These are phyloP conservation scores for Diplocarpon mali DNA, from an alignment of 2,329 filamentous ascomycete genomes.

Conservation along the genomic window DNA sequence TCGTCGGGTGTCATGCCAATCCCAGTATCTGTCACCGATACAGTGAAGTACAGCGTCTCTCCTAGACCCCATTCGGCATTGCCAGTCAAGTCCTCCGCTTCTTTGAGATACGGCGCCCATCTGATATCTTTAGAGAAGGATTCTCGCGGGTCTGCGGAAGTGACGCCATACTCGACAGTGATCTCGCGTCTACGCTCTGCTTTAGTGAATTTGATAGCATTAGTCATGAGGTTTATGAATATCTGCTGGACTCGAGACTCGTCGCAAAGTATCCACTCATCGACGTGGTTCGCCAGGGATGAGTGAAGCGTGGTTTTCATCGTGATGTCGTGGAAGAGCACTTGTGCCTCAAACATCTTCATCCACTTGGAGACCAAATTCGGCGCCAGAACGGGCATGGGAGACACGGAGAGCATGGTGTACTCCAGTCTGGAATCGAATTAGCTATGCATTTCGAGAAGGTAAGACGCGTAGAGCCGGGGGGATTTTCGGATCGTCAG, in stretches of 20 bases:
- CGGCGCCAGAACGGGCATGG: constrained; percentile 52
- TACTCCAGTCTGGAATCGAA: constrained; percentile 44
- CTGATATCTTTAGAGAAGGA: constrained; percentile 11
- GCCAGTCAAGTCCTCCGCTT: constrained; percentile 11
- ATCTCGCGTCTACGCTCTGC: constrained; percentile 47
- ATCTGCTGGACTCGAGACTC: constrained; percentile 68
- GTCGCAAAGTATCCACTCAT: constrained; percentile 60
- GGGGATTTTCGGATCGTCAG: too few relatives aligned
- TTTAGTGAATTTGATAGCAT: constrained; percentile 75
- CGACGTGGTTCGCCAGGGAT: constrained; percentile 43
- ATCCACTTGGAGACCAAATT: constrained; percentile 54
- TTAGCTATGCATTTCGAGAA: too few relatives aligned
- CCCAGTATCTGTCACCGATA: constrained; percentile 67
- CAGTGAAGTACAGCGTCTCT: constrained; percentile 54
- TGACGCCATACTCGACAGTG: constrained; percentile 28
- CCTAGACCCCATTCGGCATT: constrained; percentile 26
- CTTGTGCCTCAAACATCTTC: constrained; percentile 70
- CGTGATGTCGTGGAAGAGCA: constrained; percentile 56
- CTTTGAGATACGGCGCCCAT: constrained; percentile 16
- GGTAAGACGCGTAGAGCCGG: too few relatives aligned
- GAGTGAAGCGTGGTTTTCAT: constrained; percentile 53
- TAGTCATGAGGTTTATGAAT: constrained; percentile 70
- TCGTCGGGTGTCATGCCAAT: constrained; percentile 60
- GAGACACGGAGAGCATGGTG: constrained; percentile 60
- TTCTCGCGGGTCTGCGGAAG: constrained; percentile 10